Conservation (phyloP, 2,329 filamentous ascomycete genomes). For the Ophiostoma sp. region DNA sequence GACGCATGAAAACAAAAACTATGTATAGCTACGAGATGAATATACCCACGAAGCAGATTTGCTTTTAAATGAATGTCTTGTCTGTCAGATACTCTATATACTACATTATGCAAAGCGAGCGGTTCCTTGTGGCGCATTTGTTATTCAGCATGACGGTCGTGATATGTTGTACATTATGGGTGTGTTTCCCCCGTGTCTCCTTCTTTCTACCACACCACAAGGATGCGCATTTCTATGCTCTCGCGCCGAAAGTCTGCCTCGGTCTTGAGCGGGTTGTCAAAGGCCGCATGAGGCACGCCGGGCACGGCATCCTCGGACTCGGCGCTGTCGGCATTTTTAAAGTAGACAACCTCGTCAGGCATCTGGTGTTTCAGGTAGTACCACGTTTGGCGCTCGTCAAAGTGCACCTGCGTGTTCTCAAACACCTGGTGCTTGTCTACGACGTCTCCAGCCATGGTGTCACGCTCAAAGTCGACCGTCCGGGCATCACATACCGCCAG, state of each 20-base stretch:
- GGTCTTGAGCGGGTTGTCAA: slow-evolving; percentile 22
- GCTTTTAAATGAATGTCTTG: too few relatives aligned
- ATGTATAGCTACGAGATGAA: too few relatives aligned
- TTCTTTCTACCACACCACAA: slow-evolving; percentile 23
- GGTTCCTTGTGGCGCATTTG: not conserved
- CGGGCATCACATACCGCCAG: slow-evolving; percentile 27
- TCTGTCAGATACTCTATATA: too few relatives aligned
- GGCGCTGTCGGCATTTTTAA: slow-evolving; percentile 26
- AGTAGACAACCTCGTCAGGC: slow-evolving; percentile 26
- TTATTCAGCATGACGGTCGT: not conserved
- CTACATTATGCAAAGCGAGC: too few relatives aligned
- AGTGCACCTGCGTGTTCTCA: slow-evolving; percentile 28
- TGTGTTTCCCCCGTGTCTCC: not conserved
- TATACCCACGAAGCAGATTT: too few relatives aligned
- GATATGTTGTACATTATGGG: not conserved
- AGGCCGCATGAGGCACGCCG: slow-evolving; percentile 24
- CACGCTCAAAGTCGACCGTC: slow-evolving; percentile 26
- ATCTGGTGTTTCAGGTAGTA: slow-evolving; percentile 27
- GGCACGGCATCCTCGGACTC: slow-evolving; percentile 21
- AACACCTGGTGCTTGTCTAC: slow-evolving; percentile 27
- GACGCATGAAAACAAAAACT: too few relatives aligned
- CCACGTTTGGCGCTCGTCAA: slow-evolving; percentile 25
- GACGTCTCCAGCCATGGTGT: slow-evolving; percentile 28
- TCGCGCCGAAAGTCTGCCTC: slow-evolving; percentile 23
- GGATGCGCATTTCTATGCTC: slow-evolving; percentile 25